Base-by-base conservation (phyloP, 2,329 filamentous ascomycete species). In the Xylaria sp. region DNA sequence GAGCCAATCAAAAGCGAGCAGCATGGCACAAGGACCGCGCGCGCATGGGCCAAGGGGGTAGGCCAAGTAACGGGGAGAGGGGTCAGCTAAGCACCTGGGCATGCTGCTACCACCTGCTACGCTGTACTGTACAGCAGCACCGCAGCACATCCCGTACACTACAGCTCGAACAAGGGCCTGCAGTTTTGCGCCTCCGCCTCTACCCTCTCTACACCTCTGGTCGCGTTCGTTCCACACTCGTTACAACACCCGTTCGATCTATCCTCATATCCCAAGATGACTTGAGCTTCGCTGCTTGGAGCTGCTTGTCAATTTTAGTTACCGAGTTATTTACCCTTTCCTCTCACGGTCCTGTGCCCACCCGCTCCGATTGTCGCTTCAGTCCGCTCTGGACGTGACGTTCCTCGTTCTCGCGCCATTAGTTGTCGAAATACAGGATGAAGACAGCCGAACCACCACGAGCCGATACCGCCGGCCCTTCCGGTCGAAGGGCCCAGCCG, bases 401-500 rank as follows among this genome's bases (percentile, higher is more conserved):
- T 13, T 37, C 11, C 33, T 35, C 37, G 13, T 55, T 35, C 61
- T 53, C 51, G 46, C 61, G 61, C 62, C 37, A 19, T 62, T 41
- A 54, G 35, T 37, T 31, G 10, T 40, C 48, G 25, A 51, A 23
- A 54, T 35, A 43, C 58, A 60, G 38, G 19, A 87, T 87, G 85
- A 87, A 85, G 76, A 82, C 83, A 46, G 80, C 82, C 49, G 86
- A 85, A 70, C 76, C 78, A 25, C 71, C 78, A 47, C 72, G 75
- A 35, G 63, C 75, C 31, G 75, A 79, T 58, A 73, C 78, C 44
- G 73, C 78, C 54, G 71, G 69, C 33, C 67, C 72, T 62, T 83
- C 84, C 63, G 81, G 79, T 76, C 83, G 86, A 70, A 81, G 86
- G 74, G 84, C 85, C 58, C 87, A 89, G 71, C 87, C 87, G 48